Base-by-base conservation (phyloP, 2,329 filamentous ascomycete species). In the Fusarium chuoi region DNA sequence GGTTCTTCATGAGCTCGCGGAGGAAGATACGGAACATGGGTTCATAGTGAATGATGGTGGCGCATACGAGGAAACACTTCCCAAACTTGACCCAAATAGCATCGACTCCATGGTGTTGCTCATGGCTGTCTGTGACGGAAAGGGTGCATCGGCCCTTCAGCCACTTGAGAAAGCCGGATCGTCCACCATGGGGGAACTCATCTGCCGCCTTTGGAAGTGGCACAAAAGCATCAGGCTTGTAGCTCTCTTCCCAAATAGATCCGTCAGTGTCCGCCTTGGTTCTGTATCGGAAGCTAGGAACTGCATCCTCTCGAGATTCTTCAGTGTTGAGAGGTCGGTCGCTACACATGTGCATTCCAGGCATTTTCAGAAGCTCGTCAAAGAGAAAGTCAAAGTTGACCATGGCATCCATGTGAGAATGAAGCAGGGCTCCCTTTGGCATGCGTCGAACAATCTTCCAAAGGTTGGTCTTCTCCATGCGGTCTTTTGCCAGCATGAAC, bases 371-470 rank as follows among this genome's bases (percentile, higher is more conserved):
- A 6, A 94, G 89, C 76, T 92, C 87, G 11, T 91, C 88, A 44
- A 97, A 87, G 13, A 98, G 84, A 84, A 91, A 97, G 79, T 94
- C 92, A 73, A 95, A 90, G 81, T 98, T 93, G 56, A 97, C 93
- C 91, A 97, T 97, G 77, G 95, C 94, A 81, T 97, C 94, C 79
- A 97, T 85, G 82, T 98, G 95, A 48, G 94, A 94, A 84, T 98
- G 95, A 68, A 97, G 84, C 36, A 97, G 85, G 14, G 92, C 88
- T 18, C 96, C 96, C 82, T 98, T 98, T 35, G 96, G 96, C 93
- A 98, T 94, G 73, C 86, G 89, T 67, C 91, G 89, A 22, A 98
- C 89, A 76, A 98, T 96, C 73, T 90, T 88, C 94, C 94, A 98
- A 30, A 98, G 86, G 78, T 91, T 91, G 20, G 94, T 97, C 75